phyloP scores from a whole-genome alignment of 495 filamentous ascomycete species.

The Extremus antarcticus region DNA sequence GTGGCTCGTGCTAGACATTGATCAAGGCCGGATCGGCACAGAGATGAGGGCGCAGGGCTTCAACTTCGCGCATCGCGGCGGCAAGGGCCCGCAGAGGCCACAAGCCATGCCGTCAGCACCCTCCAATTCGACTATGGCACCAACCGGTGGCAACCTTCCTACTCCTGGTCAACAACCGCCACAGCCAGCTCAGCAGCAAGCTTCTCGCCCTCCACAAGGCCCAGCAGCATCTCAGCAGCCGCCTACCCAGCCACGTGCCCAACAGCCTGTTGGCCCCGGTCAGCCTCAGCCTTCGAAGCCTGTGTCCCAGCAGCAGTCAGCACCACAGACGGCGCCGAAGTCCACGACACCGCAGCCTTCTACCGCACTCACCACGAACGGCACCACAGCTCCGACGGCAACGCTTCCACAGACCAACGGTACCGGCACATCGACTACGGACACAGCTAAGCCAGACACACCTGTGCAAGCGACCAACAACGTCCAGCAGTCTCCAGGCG shows the following conservation, averaged over 20 bases:
- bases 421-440: conserved; percentile 25
- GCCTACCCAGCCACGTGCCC: conserved; percentile 20
- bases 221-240: conserved; percentile 34
- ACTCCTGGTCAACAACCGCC: conserved; percentile 31
- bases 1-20: conserved; percentile 87
- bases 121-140: conserved; percentile 25
- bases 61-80: conserved; percentile 90
- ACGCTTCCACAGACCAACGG: conserved; percentile 32
- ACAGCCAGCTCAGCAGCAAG: conserved; percentile 15
- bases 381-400: conserved; percentile 27
- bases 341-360: conserved; percentile 44
- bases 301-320: conserved; percentile 17
- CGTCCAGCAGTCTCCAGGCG: conserved; percentile 8
- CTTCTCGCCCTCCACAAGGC: conserved; percentile 29
- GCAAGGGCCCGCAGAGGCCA: conserved; percentile 40
- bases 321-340: conserved; percentile 29
- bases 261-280: conserved; percentile 29
- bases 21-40: conserved; percentile 87
- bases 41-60: conserved; percentile 98
- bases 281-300: conserved; percentile 27
- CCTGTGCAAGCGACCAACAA: conserved; percentile 15
- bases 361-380: conserved; percentile 27
- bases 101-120: conserved; percentile 46
- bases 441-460: conserved; percentile 19
- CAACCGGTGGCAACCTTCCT: conserved; percentile 29